Percentiles rank a stretch among this genome's conserved stretches.
Conservation (phyloP, 192 early-diverging fungal genomes). For the Coemansia sp. region DNA sequence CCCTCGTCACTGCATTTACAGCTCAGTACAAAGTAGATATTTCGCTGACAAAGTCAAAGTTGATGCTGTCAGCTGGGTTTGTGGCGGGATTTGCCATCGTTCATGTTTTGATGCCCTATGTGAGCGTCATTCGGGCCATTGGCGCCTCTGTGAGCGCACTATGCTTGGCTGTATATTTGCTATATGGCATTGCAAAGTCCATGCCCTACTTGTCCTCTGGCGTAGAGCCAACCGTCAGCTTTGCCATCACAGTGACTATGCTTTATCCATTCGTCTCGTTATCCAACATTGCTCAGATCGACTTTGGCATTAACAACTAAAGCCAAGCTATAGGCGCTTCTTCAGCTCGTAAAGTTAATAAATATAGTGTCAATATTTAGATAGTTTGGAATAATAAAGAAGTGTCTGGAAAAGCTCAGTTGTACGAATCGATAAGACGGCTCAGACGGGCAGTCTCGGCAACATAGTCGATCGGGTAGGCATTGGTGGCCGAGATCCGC, state of each 20-base stretch:
- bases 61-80: not conserved
- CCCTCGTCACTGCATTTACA: not conserved
- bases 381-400: conserved; percentile 22
- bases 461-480: conserved; percentile 61
- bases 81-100: not conserved
- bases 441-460: conserved; percentile 58
- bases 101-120: not conserved
- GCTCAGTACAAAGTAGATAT: not conserved
- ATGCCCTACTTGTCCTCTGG: conserved; percentile 5
- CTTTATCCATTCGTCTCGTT: conserved; percentile 1
- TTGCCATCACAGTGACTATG: conserved; percentile 1
- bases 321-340: not conserved
- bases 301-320: conserved; percentile 7
- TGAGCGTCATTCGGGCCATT: not conserved
- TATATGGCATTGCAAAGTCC: conserved; percentile 4
- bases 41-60: not conserved
- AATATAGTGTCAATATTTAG: conserved; percentile 32
- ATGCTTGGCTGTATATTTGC: not conserved
- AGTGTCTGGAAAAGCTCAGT: conserved; percentile 7
- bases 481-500: conserved; percentile 53
- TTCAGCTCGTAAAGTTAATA: not conserved
- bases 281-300: not conserved
- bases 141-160: conserved; percentile 1
- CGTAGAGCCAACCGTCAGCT: conserved; percentile 1
- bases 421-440: conserved; percentile 49